phyloP scores from a whole-genome alignment of 2,329 filamentous ascomycete genomes.

The Cordyceps cateniannulata region DNA sequence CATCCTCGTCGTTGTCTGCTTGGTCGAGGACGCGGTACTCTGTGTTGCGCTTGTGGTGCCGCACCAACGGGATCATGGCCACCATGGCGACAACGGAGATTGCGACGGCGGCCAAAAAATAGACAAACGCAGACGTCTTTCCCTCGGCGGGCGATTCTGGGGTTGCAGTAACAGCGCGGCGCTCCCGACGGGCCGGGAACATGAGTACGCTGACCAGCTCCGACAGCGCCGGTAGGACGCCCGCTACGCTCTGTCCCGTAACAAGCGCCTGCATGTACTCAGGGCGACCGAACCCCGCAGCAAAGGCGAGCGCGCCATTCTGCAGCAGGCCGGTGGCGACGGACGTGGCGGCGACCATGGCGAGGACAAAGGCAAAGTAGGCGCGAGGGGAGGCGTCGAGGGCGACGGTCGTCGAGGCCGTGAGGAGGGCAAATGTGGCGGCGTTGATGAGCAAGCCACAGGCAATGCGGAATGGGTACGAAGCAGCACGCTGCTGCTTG shows the following conservation, averaged over 20 bases:
- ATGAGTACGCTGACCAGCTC: conserved; percentile 78
- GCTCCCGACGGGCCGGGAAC: conserved; percentile 40
- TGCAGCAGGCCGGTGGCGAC: conserved; percentile 80
- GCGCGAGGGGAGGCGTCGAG: conserved; percentile 51
- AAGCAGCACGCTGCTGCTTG: conserved; percentile 72
- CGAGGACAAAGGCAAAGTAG: conserved; percentile 77
- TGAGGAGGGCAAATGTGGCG: conserved; percentile 68
- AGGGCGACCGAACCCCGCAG: conserved; percentile 72
- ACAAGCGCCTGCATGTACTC: conserved; percentile 97
- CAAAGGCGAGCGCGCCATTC: conserved; percentile 91
- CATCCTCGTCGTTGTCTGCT: conserved; percentile 20
- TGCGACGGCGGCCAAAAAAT: conserved; percentile 80
- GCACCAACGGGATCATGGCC: conserved; percentile 68
- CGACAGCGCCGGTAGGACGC: conserved; percentile 79
- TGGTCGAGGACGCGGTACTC: conserved; percentile 34
- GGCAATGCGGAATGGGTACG: conserved; percentile 82
- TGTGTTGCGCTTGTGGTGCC: conserved; percentile 49
- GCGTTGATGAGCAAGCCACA: conserved; percentile 70
- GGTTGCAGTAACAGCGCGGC: conserved; percentile 17
- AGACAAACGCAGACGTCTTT: conserved; percentile 67
- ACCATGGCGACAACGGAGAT: conserved; percentile 66
- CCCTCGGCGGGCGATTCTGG: conserved; percentile 15
- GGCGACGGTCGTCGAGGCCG: conserved; percentile 69
- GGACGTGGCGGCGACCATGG: conserved; percentile 74
- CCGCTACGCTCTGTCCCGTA: conserved; percentile 87